These are phyloP conservation scores for Pichia sp. DNA, from an alignment of 1,139 yeast species.

Conservation along the genomic window DNA sequence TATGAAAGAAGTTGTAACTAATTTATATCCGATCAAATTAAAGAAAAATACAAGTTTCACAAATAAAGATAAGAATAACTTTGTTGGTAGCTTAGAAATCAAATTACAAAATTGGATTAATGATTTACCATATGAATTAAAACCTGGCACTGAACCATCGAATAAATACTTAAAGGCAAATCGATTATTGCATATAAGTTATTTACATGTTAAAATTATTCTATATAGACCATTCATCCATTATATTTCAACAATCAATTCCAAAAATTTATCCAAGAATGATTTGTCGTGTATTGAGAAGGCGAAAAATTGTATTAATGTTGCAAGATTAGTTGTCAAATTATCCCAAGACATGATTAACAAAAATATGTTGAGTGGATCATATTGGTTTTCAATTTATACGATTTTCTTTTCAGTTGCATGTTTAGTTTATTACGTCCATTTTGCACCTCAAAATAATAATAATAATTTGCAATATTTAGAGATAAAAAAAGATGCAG, in stretches of 20 bases:
- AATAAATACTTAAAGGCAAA: conserved; percentile 66
- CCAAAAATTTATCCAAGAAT: conserved; percentile 19
- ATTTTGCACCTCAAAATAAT: conserved; percentile 57
- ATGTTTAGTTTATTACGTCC: conserved; percentile 76
- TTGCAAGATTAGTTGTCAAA: conserved; percentile 78
- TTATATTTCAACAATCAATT: conserved; percentile 45
- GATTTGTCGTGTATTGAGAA: conserved; percentile 58
- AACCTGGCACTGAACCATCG: conserved; percentile 71
- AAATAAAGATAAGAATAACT: conserved; percentile 35
- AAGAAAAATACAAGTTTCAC: conserved; percentile 13
- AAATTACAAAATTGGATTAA: conserved; percentile 74
- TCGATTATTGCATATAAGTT: conserved; percentile 67
- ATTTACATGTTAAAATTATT: conserved; percentile 77
- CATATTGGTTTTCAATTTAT: conserved; percentile 90
- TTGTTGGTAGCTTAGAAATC: conserved; percentile 65
- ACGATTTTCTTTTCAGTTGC: conserved; percentile 92
- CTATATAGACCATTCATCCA: conserved; percentile 89
- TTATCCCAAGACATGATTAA: conserved; percentile 78
- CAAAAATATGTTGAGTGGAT: conserved; percentile 69
- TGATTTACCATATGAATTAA: conserved; percentile 62
- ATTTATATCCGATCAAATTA: conserved; percentile 50
- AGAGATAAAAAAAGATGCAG: conserved; percentile 66
- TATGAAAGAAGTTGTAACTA: conserved; percentile 48
- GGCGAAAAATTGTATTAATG: conserved; percentile 79
- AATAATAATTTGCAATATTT: conserved; percentile 51